phyloP scores from a whole-genome alignment of 1,284 basidiomycete genomes.

The Ceratobasidium papillatum region DNA sequence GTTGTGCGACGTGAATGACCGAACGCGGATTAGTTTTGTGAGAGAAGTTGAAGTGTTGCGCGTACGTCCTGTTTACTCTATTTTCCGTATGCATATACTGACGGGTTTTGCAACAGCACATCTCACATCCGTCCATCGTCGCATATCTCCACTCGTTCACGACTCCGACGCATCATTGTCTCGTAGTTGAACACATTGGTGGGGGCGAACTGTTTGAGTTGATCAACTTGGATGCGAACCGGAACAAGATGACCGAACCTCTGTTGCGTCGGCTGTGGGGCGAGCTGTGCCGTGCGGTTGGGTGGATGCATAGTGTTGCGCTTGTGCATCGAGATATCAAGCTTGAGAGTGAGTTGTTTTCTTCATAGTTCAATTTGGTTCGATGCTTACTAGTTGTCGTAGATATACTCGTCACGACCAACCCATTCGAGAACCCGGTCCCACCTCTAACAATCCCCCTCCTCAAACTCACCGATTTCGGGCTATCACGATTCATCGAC shows the following conservation, averaged over 20 bases:
- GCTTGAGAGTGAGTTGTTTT: conserved; percentile 80
- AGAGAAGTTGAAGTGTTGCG: conserved; percentile 88
- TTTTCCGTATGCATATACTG: conserved; percentile 6
- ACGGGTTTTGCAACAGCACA: conserved; percentile 61
- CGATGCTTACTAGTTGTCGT: conserved; percentile 2
- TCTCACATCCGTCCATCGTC: conserved; percentile 86
- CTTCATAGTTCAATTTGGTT: neutral
- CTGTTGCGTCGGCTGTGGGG: conserved; percentile 78
- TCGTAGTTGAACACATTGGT: conserved; percentile 79
- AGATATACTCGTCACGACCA: conserved; percentile 68
- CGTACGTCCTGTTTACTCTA: conserved; percentile 55
- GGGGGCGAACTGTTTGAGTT: conserved; percentile 89
- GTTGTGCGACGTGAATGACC: conserved; percentile 64
- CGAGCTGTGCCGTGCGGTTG: conserved; percentile 82
- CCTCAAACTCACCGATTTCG: conserved; percentile 91
- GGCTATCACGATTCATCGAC: conserved; percentile 86
- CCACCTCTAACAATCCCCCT: conserved; percentile 64
- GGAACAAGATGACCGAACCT: conserved; percentile 61
- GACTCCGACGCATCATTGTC: conserved; percentile 77
- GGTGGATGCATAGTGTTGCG: conserved; percentile 89
- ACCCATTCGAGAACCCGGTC: conserved; percentile 54
- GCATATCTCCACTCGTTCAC: conserved; percentile 78
- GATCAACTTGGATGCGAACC: conserved; percentile 68
- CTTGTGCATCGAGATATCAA: conserved; percentile 95
- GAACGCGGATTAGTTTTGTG: conserved; percentile 84